These are phyloP conservation scores for Danielia oregonensis DNA, from an alignment of 805 yeast species.

Conservation along the genomic window DNA sequence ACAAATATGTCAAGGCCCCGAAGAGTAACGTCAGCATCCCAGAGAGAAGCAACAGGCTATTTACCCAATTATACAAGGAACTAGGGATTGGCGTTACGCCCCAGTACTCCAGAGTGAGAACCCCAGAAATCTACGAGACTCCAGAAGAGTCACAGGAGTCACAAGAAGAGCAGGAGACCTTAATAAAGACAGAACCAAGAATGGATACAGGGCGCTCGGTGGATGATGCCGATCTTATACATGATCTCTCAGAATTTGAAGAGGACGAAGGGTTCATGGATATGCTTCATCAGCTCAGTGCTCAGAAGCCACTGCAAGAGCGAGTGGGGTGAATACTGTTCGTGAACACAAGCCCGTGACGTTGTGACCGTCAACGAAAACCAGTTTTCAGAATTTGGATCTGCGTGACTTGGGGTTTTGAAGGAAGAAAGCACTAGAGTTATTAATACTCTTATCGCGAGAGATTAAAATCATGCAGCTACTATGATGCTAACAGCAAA, in stretches of 20 bases:
- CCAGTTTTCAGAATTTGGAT: too few relatives aligned
- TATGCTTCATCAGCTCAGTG: background rate
- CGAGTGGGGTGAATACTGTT: too few relatives aligned
- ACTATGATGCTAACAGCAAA: too few relatives aligned
- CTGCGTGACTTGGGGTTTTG: too few relatives aligned
- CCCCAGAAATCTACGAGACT: too few relatives aligned
- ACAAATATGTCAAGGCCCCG: background rate
- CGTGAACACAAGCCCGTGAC: too few relatives aligned
- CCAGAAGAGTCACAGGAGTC: too few relatives aligned
- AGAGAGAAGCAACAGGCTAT: slow-evolving; percentile 10
- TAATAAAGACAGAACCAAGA: background rate
- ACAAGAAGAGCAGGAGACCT: background rate
- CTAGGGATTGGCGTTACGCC: slow-evolving; percentile 1
- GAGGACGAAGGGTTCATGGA: background rate
- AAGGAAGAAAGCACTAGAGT: too few relatives aligned
- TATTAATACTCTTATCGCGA: too few relatives aligned
- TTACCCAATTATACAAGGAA: slow-evolving; percentile 4
- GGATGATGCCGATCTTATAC: background rate
- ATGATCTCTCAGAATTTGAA: background rate
- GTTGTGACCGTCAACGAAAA: too few relatives aligned
- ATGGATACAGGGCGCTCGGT: background rate
- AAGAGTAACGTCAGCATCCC: slow-evolving; percentile 3
- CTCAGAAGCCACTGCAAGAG: too few relatives aligned
- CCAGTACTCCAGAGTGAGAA: background rate
- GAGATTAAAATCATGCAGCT: too few relatives aligned